Percentiles rank a stretch among this genome's conserved stretches.
These are phyloP conservation scores for Colletotrichum karsti DNA, from an alignment of 2,329 filamentous ascomycete species.

Conservation along the genomic window DNA sequence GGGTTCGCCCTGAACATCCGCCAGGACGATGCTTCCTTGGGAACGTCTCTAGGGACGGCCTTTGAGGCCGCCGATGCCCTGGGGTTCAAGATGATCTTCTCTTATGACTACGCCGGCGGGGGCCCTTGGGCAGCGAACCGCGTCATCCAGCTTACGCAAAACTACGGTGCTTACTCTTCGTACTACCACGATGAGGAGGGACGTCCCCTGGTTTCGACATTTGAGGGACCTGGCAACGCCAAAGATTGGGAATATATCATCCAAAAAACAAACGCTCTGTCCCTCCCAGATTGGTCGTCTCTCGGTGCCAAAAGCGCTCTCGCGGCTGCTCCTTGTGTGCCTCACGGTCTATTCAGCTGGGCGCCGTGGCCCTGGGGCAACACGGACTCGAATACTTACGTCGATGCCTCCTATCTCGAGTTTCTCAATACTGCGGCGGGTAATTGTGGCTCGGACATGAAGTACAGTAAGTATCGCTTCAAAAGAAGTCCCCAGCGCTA, in stretches of 20 bases:
- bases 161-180: not conserved
- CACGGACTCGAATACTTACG: conserved; percentile 24
- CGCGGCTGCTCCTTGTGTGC: conserved; percentile 10
- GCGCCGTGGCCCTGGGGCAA: conserved; percentile 43
- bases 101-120: not conserved
- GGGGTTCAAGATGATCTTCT: not conserved
- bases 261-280: conserved; percentile 44
- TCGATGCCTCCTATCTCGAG: conserved; percentile 28
- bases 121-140: not conserved
- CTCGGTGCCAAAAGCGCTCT: conserved; percentile 32
- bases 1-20: not conserved
- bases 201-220: conserved; percentile 39
- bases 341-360: conserved; percentile 47
- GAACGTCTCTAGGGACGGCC: not conserved
- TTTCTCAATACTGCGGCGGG: no score
- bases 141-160: not conserved
- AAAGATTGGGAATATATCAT: conserved; percentile 54
- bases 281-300: conserved; percentile 54
- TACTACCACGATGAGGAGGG: not conserved
- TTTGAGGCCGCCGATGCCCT: not conserved
- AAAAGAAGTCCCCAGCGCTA: no score
- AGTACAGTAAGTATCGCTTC: no score
- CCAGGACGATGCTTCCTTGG: not conserved
- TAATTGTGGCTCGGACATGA: no score
- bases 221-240: conserved; percentile 50